phyloP scores from a whole-genome alignment of 2,329 filamentous ascomycete species.

The Botryotinia globosa region DNA sequence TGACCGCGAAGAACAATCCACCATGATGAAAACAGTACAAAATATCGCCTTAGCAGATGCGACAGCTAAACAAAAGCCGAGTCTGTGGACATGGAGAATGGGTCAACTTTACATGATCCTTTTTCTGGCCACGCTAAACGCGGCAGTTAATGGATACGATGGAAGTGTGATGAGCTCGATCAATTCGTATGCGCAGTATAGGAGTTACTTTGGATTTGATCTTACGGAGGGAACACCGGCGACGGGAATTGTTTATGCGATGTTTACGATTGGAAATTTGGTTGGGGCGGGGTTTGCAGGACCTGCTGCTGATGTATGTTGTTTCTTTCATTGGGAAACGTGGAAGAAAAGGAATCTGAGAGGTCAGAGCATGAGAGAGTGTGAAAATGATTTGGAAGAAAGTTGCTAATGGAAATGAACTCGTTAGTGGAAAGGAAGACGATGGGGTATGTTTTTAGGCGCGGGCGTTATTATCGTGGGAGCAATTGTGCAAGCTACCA shows the following conservation, averaged over 20 bases:
- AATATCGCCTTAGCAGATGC: constrained; percentile 6
- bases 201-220: constrained; percentile 24
- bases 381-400: background rate
- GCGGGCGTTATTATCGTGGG: constrained; percentile 26
- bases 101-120: constrained; percentile 23
- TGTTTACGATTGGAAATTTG: constrained; percentile 20
- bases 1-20: background rate
- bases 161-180: constrained; percentile 50
- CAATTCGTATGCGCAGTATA: constrained; percentile 46
- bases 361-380: no score
- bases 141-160: constrained; percentile 45
- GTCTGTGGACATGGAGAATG: constrained; percentile 13
- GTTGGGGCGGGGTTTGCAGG: constrained; percentile 14
- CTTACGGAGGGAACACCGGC: constrained; percentile 24
- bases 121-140: constrained; percentile 26
- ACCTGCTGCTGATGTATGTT: constrained; percentile 17
- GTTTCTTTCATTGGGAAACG: background rate
- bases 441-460: constrained; percentile 27
- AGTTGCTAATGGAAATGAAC: background rate
- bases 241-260: constrained; percentile 28
- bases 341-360: no score
- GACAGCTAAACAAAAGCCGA: constrained; percentile 14
- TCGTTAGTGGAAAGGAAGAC: constrained; percentile 19
- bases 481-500: constrained; percentile 29
- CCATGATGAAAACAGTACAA: background rate